These are phyloP conservation scores for Phytophthora litchii DNA, from an alignment of 352 stramenopile species.

Conservation along the genomic window DNA sequence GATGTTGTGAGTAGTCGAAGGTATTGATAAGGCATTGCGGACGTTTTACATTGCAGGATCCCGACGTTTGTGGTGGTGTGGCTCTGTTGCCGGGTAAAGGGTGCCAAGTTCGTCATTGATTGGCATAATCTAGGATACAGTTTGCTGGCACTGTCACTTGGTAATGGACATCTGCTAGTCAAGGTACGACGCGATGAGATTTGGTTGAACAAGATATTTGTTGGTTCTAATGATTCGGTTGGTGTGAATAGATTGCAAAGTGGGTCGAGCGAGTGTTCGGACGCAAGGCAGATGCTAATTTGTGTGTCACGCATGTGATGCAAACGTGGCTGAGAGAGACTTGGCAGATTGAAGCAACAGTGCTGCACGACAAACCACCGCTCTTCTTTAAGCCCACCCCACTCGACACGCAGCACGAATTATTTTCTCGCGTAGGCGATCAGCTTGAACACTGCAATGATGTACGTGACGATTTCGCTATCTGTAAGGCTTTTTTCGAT, in stretches of 20 bases:
- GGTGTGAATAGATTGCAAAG: slow-evolving; percentile 62
- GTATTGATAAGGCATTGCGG: slow-evolving; percentile 16
- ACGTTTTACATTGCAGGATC: slow-evolving; percentile 64
- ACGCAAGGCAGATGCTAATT: slow-evolving; percentile 92
- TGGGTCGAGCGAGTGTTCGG: slow-evolving; percentile 91
- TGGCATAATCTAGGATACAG: slow-evolving; percentile 99
- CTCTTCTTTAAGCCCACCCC: slow-evolving; percentile 91
- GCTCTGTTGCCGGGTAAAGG: slow-evolving; percentile 58
- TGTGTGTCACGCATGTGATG: slow-evolving; percentile 98
- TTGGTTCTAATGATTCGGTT: neutral
- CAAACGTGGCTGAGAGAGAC: slow-evolving; percentile 91
- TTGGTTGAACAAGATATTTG: neutral
- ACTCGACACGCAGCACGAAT: slow-evolving; percentile 87
- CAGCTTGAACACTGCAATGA: slow-evolving; percentile 78
- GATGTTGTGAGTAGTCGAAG: neutral
- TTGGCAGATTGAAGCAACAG: slow-evolving; percentile 88
- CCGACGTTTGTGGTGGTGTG: slow-evolving; percentile 93
- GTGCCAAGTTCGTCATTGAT: slow-evolving; percentile 96
- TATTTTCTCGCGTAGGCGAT: slow-evolving; percentile 86
- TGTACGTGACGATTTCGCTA: slow-evolving; percentile 42
- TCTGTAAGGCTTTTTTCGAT: too few relatives aligned
- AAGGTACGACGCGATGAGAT: slow-evolving; percentile 61
- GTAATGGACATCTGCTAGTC: slow-evolving; percentile 63
- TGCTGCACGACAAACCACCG: slow-evolving; percentile 96
- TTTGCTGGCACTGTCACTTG: slow-evolving; percentile 91